Conservation (phyloP, 176 grass and related monocot genomes). For the Echinochloa phyllopogon region DNA sequence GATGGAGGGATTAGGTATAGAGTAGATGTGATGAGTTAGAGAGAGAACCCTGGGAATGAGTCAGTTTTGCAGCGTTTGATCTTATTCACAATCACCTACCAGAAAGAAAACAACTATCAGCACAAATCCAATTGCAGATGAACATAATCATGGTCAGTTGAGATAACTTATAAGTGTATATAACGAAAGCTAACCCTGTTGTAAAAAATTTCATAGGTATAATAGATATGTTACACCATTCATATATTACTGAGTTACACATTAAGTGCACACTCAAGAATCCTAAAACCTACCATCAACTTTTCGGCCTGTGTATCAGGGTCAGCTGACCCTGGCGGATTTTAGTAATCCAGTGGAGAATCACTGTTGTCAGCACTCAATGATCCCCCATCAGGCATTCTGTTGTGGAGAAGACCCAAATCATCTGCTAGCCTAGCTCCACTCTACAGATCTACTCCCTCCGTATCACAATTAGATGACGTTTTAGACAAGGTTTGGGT, state of each 20-base stretch:
- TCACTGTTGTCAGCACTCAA: background rate
- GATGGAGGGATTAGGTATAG: background rate
- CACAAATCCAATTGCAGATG: conserved; percentile 34
- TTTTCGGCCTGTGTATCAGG: background rate
- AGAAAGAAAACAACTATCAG: conserved; percentile 38
- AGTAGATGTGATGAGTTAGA: conserved; percentile 26
- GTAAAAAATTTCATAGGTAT: background rate
- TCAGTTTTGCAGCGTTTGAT: conserved; percentile 99
- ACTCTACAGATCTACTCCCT: background rate
- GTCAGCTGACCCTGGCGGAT: background rate
- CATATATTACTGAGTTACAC: background rate
- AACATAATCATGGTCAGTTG: background rate
- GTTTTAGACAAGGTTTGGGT: too few relatives aligned
- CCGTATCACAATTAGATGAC: too few relatives aligned
- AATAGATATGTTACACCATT: background rate
- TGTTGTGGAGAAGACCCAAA: background rate
- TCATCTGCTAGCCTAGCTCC: background rate
- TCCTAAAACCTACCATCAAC: background rate
- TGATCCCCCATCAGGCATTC: background rate
- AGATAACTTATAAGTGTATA: background rate
- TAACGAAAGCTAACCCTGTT: background rate
- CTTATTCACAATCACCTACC: conserved; percentile 86
- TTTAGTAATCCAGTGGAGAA: background rate
- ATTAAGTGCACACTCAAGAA: background rate
- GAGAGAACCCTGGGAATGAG: conserved; percentile 67